Evolutionary conservation across 345 rosid species (phyloP), one percentile per base, ranked within the genome.

Genomic region (Carallia pectinifolia): DNA sequence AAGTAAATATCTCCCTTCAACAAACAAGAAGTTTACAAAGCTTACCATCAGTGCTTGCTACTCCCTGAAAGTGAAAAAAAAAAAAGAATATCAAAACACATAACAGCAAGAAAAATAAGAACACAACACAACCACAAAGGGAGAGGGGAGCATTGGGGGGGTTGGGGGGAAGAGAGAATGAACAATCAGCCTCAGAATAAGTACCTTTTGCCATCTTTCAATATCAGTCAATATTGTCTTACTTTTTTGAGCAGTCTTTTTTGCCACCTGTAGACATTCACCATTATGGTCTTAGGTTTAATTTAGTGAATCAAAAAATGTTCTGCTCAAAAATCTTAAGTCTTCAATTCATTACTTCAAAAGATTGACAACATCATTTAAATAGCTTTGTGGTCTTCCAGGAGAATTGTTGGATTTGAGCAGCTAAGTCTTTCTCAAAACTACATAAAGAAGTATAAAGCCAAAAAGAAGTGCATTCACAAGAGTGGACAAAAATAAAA

Each of bases 131-230:
- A 48, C 23, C 59, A 34, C 19, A 59, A 10, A 60, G 48, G 8
- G 58, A 65, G 23, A 75, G 36, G 30, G 63, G 34, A 4, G 1
- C 16, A n/a, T 0, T 15, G 15, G 50, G 2, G 0, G 50, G 13
- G 50, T 15, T 10, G 50, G 3, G 50, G 12, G 12, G 9, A 13
- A 9, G 47, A 8, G 10, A 7, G 10, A 39, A 39, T 44, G 50
- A 13, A 44, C 8, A 4, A 44, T 2, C 50, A 44, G 63, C 58
- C n/a, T 60, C 60, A 69, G 38, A 62, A 64, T 72, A 39, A 31
- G 61, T 88, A 94, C 97, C 96, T 94, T 94, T 80, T 94, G 95
- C 97, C 98, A 89, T 65, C 97, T 86, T 80, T 94, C 98, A 52
- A 94, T 85, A 72, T 94, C 98, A 30, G 96, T 91, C 71, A 90